Evolutionary conservation across 2,329 filamentous ascomycete species (phyloP).

Genomic region (Hymenoscyphus fraxineus): DNA sequence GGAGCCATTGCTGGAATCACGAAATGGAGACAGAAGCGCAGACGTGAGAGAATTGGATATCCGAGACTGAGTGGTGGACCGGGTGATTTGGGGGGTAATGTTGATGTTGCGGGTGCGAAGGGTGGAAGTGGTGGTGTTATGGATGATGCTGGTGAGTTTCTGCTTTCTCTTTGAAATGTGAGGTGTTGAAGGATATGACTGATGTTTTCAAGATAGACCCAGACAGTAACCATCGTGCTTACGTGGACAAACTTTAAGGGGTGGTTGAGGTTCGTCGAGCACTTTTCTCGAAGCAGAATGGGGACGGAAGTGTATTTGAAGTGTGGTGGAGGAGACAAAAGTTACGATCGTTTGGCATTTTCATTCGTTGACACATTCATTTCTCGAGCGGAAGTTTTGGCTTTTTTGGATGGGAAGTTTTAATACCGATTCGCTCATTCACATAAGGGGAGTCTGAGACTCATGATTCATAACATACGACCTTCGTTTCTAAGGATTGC

Average conservation of each 20-base stretch:
- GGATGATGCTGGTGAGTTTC: background rate
- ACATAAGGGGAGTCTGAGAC: too few relatives aligned
- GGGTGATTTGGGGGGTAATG: background rate
- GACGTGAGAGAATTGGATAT: background rate
- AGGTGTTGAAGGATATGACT: background rate
- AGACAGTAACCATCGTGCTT: background rate
- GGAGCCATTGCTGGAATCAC: background rate
- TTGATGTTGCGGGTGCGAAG: background rate
- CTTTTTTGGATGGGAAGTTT: too few relatives aligned
- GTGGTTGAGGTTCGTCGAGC: background rate
- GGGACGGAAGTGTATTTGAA: too few relatives aligned
- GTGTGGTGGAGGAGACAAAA: too few relatives aligned
- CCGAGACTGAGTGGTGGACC: background rate
- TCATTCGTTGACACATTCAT: too few relatives aligned
- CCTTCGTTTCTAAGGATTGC: too few relatives aligned
- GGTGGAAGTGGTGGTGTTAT: background rate
- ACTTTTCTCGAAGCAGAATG: too few relatives aligned
- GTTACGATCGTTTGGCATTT: too few relatives aligned
- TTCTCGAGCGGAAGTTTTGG: too few relatives aligned
- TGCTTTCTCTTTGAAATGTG: background rate
- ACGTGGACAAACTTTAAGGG: background rate
- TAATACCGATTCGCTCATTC: too few relatives aligned
- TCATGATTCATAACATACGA: too few relatives aligned
- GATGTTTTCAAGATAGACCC: background rate
- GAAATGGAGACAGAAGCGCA: background rate